Evolutionary conservation across 805 yeast species (phyloP).

Genomic region (Ogataea philodendri): DNA sequence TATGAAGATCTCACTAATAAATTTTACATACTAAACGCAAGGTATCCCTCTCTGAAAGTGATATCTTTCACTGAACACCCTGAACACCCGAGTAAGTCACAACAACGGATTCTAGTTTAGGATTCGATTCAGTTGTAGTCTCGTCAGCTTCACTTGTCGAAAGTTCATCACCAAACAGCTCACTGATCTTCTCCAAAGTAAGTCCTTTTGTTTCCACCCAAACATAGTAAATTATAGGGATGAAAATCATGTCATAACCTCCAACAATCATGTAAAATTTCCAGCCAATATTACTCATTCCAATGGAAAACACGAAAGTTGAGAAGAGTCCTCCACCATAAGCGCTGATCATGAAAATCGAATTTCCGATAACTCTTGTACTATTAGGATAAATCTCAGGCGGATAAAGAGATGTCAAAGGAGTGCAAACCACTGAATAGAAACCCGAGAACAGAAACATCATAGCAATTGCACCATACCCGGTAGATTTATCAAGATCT

Average conservation of each 20-base stretch:
- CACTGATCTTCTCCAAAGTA: constrained; percentile 16
- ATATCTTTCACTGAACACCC: no score
- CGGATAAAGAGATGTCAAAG: constrained; percentile 44
- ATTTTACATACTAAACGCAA: no score
- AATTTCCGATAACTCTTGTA: constrained; percentile 22
- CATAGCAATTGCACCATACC: constrained; percentile 38
- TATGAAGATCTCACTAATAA: no score
- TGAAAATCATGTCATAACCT: constrained; percentile 30
- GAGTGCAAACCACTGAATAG: constrained; percentile 44
- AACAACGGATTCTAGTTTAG: no score
- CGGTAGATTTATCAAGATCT: constrained; percentile 28
- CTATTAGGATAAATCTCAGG: constrained; percentile 40
- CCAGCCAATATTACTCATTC: constrained; percentile 38
- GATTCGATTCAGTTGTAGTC: no score
- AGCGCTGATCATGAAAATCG: constrained; percentile 12
- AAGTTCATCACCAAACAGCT: constrained; percentile 10
- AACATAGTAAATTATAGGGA: constrained; percentile 28
- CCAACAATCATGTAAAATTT: constrained; percentile 30
- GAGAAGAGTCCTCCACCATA: constrained; percentile 27
- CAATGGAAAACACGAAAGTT: constrained; percentile 35
- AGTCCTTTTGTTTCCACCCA: constrained; percentile 33
- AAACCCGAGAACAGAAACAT: constrained; percentile 46
- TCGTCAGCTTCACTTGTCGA: no score
- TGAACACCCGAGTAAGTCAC: no score
- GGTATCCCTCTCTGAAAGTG: no score